Evolutionary conservation across 1,284 basidiomycete species (phyloP), one percentile per base, ranked within the genome.

Genomic region (Leccinum fuscescens): DNA sequence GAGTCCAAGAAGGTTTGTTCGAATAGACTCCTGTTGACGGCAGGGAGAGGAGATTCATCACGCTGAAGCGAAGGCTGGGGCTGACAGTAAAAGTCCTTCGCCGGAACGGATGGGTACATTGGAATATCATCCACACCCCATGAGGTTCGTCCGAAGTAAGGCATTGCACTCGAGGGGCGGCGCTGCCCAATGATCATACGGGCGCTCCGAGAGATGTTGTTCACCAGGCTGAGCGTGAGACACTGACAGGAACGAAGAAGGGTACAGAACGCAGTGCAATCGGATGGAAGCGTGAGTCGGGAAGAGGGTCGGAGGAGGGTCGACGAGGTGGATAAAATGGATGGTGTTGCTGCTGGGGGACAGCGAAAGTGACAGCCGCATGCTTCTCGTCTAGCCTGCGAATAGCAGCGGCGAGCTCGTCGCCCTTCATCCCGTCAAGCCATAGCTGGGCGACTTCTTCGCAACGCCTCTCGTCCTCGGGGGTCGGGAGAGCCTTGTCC

Each of bases 261-360:
- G 80, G 74, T 2, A 81, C 57, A 1, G 77, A 72, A 0, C 81
- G 81, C 9, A 81, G 65, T 5, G 77, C 68, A 39, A 82, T 81
- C 3, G 68, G 69, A 49, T 71, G 66, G 61, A 76, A 75, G 6
- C 73, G 68, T 29, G 71, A 64, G 59, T 80, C 79, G 0, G 85
- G 85, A 1, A 88, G 80, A 0, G 87, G 87, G 0, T 88, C 87
- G 1, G 85, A 87, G 0, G 86, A 88, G 1, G 86, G 79, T 0
- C 86, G 80, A 59, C 86, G 83, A 15, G 78, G 79, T 7, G 73
- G 72, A 62, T 76, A 75, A 55, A 72, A 60, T 11, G 57, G 54
- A 54, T 59, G 61, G 31, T 60, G 62, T 56, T 57, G 66, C 50
- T 42, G 62, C 48, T 58, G 66, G 52, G 48, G 64, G 33, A 58